phyloP scores from a whole-genome alignment of 1,139 yeast species.

The Geotrichum citri-aurantii region DNA sequence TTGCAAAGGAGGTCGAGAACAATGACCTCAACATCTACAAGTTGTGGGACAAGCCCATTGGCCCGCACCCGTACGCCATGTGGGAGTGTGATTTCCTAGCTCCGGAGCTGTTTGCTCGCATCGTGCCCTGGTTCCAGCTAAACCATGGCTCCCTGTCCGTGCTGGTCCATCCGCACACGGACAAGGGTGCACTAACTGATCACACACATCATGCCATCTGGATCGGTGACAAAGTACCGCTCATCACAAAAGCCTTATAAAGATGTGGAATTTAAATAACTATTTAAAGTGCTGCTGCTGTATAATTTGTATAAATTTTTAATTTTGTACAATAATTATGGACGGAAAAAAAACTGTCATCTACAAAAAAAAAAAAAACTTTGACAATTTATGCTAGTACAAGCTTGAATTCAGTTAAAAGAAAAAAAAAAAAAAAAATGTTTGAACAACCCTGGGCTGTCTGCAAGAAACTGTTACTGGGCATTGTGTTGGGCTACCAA shows the following conservation, averaged over 20 bases:
- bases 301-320: too few species aligned
- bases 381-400: too few species aligned
- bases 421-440: too few species aligned
- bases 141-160: slow-evolving; percentile 50
- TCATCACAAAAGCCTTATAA: slow-evolving; percentile 21
- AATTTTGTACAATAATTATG: too few species aligned
- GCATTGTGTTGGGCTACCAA: too few species aligned
- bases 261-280: background rate
- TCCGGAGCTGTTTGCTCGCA: slow-evolving; percentile 33
- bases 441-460: too few species aligned
- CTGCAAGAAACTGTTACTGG: too few species aligned
- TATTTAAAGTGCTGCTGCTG: background rate
- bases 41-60: slow-evolving; percentile 48
- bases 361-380: too few species aligned
- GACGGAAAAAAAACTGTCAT: too few species aligned
- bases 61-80: slow-evolving; percentile 52
- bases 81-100: slow-evolving; percentile 39
- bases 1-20: slow-evolving; percentile 42
- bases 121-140: slow-evolving; percentile 42
- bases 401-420: too few species aligned
- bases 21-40: slow-evolving; percentile 44
- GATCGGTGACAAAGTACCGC: slow-evolving; percentile 42
- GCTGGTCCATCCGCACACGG: slow-evolving; percentile 49
- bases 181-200: slow-evolving; percentile 38
- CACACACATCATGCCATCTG: slow-evolving; percentile 52